Evolutionary conservation across 1,284 basidiomycete species (phyloP), one percentile per base, ranked within the genome.

Genomic region (Athelia sp.): DNA sequence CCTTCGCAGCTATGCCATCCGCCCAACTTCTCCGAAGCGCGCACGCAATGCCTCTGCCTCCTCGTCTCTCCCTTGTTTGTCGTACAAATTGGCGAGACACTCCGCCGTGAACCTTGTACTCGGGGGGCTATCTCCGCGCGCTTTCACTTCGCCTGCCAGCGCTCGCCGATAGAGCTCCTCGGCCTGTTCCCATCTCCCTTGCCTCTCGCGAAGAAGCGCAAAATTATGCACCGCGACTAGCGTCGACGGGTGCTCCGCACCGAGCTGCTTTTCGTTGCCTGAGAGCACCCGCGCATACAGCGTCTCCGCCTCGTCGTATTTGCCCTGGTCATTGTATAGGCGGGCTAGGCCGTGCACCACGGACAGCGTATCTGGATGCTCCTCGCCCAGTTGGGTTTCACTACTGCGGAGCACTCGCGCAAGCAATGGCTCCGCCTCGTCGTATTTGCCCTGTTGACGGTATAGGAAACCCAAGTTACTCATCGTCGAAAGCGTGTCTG

Each of bases 361-460:
- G 9, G 13, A 26, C 44, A 45, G 44, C 9, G 44, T 45, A 18
- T 45, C 44, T 21, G 9, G 44, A 29, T 45, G 44, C 24, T 45
- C 44, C 24, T 14, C 10, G 9, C 44, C 44, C 9, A 45, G 24
- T 9, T 26, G 9, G 13, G 13, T 15, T 29, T 29, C 23, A 9
- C 24, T 21, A 13, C 15, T 14, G 13, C 29, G 13, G 9, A 45
- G 44, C 11, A 26, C 24, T 18, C 23, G 19, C 24, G 14, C 44
- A n/a, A 26, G n/a, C 24, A 45, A 9, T n/a, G 19, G 9, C 44
- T 14, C 17, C 11, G 44, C 44, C 14, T 45, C 44, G 17, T 14
- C 14, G 14, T 13, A 9, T 11, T 23, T 14, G 9, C 44, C 44
- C 15, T 17, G 44, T 26, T 15, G 14, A 13, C 44, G 15, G 23